Conservation (phyloP, 345 rosid species). For the Heritiera fomes region DNA sequence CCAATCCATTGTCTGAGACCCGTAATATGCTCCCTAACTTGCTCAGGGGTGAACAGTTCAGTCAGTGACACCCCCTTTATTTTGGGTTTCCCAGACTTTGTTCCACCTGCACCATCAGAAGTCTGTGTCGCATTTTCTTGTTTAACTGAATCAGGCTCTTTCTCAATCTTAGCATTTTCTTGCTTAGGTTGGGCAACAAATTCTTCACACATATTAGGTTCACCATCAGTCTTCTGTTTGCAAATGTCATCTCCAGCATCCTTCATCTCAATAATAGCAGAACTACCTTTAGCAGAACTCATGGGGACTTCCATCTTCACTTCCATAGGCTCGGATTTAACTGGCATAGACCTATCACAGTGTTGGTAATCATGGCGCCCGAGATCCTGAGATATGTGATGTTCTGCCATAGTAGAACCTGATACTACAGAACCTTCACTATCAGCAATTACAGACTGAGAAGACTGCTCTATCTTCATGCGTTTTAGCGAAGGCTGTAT, state of each 20-base stretch:
- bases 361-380: constrained; percentile 51
- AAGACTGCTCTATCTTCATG: constrained; percentile 71
- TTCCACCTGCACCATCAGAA: constrained; percentile 44
- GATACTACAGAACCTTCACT: constrained; percentile 51
- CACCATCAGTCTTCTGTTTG: constrained; percentile 47
- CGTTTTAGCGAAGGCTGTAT: constrained; percentile 77
- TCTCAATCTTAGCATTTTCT: constrained; percentile 55
- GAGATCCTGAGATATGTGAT: constrained; percentile 43
- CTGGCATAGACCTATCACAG: constrained; percentile 38
- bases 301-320: constrained; percentile 57
- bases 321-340: constrained; percentile 57
- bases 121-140: constrained; percentile 54
- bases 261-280: constrained; percentile 45
- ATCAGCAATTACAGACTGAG: constrained; percentile 44
- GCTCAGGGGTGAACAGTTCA: constrained; percentile 96
- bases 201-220: constrained; percentile 37
- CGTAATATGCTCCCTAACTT: constrained; percentile 83
- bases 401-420: constrained; percentile 39
- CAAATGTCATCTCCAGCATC: constrained; percentile 49
- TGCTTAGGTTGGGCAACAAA: constrained; percentile 38
- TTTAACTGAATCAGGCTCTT: constrained; percentile 50
- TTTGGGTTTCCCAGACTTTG: constrained; percentile 91
- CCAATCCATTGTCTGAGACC: constrained; percentile 99
- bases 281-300: constrained; percentile 55
- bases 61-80: constrained; percentile 95